Conservation (phyloP, 1,284 basidiomycete genomes). For the Rhodotorula sp. region DNA sequence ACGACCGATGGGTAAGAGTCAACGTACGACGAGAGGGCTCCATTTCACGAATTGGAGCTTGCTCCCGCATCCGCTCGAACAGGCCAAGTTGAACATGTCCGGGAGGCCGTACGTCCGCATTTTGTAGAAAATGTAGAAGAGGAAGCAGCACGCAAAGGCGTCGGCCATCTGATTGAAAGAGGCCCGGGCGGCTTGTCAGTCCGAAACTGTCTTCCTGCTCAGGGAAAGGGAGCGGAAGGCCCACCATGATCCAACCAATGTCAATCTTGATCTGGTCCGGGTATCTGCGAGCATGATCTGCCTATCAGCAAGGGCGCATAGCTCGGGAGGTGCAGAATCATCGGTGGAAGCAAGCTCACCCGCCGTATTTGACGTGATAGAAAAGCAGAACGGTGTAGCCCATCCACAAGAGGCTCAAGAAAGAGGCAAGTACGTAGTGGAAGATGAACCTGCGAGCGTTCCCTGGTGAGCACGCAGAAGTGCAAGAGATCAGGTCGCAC, state of each 20-base stretch:
- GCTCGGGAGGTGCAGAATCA: no score
- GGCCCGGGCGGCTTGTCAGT: not conserved
- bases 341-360: not conserved
- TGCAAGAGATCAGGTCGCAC: no score
- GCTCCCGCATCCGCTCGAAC: conserved; percentile 4
- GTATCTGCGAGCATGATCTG: not conserved
- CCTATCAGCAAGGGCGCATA: no score
- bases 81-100: conserved; percentile 5
- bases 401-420: conserved; percentile 1
- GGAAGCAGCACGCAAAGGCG: conserved; percentile 2
- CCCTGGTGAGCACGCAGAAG: not conserved
- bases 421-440: not conserved
- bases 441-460: conserved; percentile 16
- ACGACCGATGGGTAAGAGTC: not conserved
- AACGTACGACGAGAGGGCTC: conserved; percentile 20
- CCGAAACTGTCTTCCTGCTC: not conserved
- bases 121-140: conserved; percentile 21
- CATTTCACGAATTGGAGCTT: conserved; percentile 17
- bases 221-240: not conserved
- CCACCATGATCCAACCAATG: conserved; percentile 21
- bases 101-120: conserved; percentile 8
- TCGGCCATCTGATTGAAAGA: conserved; percentile 3
- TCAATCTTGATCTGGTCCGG: conserved; percentile 23
- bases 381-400: conserved; percentile 11
- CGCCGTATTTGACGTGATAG: conserved; percentile 5